Evolutionary conservation across 768 basidiomycete genomes (phyloP).

Genomic region (Botryobasidium botryosum): DNA sequence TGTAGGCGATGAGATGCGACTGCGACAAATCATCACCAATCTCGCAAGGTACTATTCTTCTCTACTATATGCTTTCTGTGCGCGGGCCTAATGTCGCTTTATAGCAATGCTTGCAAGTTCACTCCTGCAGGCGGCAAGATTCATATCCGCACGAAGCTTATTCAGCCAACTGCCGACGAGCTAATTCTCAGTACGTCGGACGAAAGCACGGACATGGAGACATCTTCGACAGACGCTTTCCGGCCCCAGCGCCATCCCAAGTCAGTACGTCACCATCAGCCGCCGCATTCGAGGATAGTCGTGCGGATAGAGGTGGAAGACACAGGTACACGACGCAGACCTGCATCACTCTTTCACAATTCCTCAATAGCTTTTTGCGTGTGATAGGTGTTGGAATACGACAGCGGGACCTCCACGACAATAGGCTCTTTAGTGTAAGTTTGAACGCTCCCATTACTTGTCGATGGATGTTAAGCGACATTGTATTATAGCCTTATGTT

Average conservation of each 20-base stretch:
- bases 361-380: no score
- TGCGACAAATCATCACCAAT: conserved; percentile 18
- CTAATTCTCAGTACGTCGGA: neutral
- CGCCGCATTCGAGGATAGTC: no score
- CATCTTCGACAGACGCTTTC: no score
- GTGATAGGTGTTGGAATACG: conserved; percentile 11
- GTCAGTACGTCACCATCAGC: no score
- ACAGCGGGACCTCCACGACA: conserved; percentile 11
- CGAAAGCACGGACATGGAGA: neutral
- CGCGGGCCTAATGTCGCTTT: no score
- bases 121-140: conserved; percentile 16
- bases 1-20: conserved; percentile 21
- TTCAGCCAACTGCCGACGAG: conserved; percentile 13
- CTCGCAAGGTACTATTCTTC: no score
- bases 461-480: neutral
- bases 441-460: neutral
- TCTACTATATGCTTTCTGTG: no score
- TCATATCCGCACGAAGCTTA: conserved; percentile 13
- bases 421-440: conserved; percentile 7
- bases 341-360: no score
- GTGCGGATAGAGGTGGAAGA: conserved; percentile 12
- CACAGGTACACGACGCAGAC: no score
- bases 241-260: no score
- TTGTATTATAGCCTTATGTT: conserved; percentile 9
- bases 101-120: conserved; percentile 14